Conservation (phyloP, 345 rosid species). For the Diplotaxis tenuifolia region DNA sequence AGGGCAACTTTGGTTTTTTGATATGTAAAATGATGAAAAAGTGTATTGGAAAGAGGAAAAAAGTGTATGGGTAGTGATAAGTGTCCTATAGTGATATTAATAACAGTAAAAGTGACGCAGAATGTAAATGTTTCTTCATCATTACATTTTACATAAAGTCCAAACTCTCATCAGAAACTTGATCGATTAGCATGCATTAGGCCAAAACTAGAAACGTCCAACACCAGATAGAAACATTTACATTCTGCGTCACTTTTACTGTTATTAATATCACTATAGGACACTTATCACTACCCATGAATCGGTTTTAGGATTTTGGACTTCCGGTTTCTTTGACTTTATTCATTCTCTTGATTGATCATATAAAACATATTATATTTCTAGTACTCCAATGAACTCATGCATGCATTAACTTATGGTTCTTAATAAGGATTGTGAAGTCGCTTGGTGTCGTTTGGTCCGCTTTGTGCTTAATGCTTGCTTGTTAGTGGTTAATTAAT, state of each 20-base stretch:
- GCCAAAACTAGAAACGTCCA: conserved; percentile 2
- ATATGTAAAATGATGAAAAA: no score
- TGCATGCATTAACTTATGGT: not conserved
- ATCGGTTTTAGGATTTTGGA: not conserved
- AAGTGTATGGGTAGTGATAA: no score
- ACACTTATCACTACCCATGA: no score
- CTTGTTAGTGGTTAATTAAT: not conserved
- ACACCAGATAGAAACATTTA: no score
- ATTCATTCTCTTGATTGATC: not conserved
- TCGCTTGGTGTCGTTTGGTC: not conserved
- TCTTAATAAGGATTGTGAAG: not conserved
- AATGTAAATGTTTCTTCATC: no score
- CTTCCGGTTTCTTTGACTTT: no score
- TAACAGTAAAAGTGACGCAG: no score
- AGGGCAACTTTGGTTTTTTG: no score
- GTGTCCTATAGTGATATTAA: no score
- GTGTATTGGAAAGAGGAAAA: no score
- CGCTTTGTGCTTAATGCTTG: not conserved
- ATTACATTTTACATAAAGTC: not conserved
- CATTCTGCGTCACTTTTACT: no score
- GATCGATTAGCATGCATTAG: not conserved
- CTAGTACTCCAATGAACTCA: not conserved
- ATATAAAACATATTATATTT: not conserved
- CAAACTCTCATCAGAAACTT: not conserved
- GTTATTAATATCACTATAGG: no score